phyloP scores from a whole-genome alignment of 2,329 filamentous ascomycete species.

The Xylariaceae sp. region DNA sequence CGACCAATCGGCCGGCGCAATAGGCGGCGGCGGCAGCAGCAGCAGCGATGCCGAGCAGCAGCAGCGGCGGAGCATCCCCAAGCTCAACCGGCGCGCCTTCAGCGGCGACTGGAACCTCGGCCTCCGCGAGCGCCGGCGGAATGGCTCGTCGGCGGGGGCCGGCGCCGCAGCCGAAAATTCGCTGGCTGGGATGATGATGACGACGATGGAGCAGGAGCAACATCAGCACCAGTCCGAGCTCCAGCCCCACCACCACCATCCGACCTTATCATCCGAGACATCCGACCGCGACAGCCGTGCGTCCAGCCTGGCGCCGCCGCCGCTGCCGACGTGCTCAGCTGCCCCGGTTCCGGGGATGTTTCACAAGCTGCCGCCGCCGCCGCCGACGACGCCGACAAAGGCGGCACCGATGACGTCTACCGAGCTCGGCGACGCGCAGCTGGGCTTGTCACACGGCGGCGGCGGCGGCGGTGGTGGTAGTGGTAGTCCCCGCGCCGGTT shows the following conservation, averaged over 20 bases:
- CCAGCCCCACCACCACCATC: slow-evolving; percentile 1
- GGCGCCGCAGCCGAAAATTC: slow-evolving; percentile 12
- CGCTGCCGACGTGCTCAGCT: slow-evolving; percentile 11
- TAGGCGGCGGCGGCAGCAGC: too few species aligned
- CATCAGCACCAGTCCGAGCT: too few species aligned
- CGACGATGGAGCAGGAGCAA: not conserved
- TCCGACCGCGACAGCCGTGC: slow-evolving; percentile 4
- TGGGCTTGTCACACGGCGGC: too few species aligned
- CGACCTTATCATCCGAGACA: slow-evolving; percentile 1
- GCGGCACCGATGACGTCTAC: too few species aligned
- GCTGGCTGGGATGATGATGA: slow-evolving; percentile 11
- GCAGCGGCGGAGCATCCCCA: slow-evolving; percentile 3
- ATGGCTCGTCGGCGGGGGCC: too few species aligned
- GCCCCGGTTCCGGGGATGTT: slow-evolving; percentile 8
- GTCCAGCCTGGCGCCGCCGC: slow-evolving; percentile 9
- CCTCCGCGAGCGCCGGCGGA: slow-evolving; percentile 11
- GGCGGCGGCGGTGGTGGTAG: not conserved
- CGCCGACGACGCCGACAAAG: not conserved
- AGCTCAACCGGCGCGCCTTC: slow-evolving; percentile 17
- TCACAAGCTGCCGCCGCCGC: not conserved
- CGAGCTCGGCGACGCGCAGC: too few species aligned
- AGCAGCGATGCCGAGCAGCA: not conserved
- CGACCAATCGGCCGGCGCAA: slow-evolving; percentile 6
- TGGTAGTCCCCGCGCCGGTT: too few species aligned
- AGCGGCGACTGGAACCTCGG: slow-evolving; percentile 22